Base-by-base conservation (phyloP, 257 asterid genomes). In the Rehmannia glutinosa region DNA sequence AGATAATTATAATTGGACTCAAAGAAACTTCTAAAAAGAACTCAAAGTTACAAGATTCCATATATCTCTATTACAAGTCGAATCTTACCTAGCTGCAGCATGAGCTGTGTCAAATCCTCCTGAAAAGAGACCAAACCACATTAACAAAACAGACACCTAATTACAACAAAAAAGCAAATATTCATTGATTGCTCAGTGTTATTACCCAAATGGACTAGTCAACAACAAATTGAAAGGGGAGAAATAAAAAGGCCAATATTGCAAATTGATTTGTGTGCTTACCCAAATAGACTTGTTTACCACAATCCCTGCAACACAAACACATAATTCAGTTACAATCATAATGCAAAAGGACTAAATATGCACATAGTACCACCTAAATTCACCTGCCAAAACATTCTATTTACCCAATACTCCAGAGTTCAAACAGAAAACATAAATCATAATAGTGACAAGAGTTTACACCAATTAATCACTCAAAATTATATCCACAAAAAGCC, bases 21-120 rank as follows among this genome's bases (percentile, higher is more conserved):
- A 60, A 38, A 25, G 63, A 52, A 38, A 45, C 20, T 20, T 42
- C 49, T 8, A n/a, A n/a, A 72, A 30, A 15, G 27, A 11, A 30
- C 13, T 17, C 50, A 62, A n/a, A 52, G n/a, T 24, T 21, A 21
- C 45, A 64, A 35, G 28, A 17, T 43, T 20, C n/a, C n/a, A n/a
- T n/a, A n/a, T n/a, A 27, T 49, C 19, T 24, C 17, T 1, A 13
- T 35, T 19, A 43, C 45, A 23, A 69, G 47, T 16, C 33, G n/a
- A 73, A 13, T 54, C 67, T 69, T 70, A 89, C 98, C 95, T 79
- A 78, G 98, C 98, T 20, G 98, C 98, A 64, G 89, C 80, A 78
- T 87, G 94, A 75, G 98, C 96, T n/a, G 98, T 89, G 77, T 92
- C 98, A 63, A 92, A 92, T 69, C 97, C 98, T 50, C 97, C 98